Conservation (phyloP, 176 grass and related monocot species). For the Raddia distichophylla region DNA sequence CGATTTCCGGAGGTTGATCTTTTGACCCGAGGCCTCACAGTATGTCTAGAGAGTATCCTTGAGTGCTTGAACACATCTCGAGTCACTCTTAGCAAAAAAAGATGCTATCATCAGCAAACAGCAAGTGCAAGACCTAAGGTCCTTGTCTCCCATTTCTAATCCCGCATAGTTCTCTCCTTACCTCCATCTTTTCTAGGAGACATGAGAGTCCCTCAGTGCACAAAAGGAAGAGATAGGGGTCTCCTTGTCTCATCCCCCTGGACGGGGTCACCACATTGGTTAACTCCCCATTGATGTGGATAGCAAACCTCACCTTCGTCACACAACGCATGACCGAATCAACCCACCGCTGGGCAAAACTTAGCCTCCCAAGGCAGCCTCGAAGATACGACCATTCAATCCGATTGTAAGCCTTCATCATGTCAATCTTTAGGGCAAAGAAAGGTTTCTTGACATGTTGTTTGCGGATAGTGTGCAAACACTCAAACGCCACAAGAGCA, state of each 20-base stretch:
- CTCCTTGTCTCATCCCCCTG: background rate
- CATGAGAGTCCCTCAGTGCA: background rate
- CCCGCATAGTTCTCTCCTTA: background rate
- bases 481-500: background rate
- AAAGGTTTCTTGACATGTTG: background rate
- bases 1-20: background rate
- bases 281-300: background rate
- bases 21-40: background rate
- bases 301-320: no score
- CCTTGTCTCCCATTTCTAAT: no score
- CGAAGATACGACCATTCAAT: no score
- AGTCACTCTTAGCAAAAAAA: no score
- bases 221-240: background rate
- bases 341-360: background rate
- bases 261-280: background rate
- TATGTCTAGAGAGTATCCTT: no score
- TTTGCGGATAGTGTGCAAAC: background rate
- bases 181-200: background rate
- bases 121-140: no score
- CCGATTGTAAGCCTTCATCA: no score
- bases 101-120: no score
- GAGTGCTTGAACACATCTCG: no score
- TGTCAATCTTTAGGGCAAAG: no score
- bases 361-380: no score
- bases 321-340: background rate